A percentile compares a stretch with the other conserved stretches of the same genome.
These are phyloP conservation scores for Pharus latifolius DNA, from an alignment of 176 grass and related monocot species.

Conservation along the genomic window DNA sequence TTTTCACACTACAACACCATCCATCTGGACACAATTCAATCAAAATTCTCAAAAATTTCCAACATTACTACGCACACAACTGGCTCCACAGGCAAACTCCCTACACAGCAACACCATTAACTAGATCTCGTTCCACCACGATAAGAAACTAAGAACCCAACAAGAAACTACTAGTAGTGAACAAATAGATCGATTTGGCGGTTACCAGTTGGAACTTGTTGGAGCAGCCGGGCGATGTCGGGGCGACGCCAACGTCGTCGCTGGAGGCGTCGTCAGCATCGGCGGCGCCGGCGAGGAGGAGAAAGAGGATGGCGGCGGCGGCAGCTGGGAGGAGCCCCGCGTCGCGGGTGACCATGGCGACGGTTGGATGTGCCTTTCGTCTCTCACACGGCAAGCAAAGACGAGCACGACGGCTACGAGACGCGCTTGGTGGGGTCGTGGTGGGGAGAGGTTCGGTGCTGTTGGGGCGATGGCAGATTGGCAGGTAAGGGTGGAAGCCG, in stretches of 20 bases:
- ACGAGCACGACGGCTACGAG: not conserved
- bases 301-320: constrained; percentile 8
- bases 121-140: constrained; percentile 1
- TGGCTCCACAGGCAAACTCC: not conserved
- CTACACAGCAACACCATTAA: not conserved
- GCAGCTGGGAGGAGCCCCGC: not conserved
- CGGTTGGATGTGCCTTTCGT: not conserved
- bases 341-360: constrained; percentile 11
- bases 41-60: not conserved
- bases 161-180: not conserved
- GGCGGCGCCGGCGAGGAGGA: constrained; percentile 26
- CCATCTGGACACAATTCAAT: not conserved
- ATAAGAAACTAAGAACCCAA: not conserved
- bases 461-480: no score
- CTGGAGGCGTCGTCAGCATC: constrained; percentile 62
- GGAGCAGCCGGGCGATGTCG: constrained; percentile 55
- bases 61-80: not conserved
- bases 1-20: not conserved
- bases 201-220: constrained; percentile 96
- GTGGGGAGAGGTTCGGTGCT: no score
- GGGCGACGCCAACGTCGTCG: constrained; percentile 44
- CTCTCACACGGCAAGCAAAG: not conserved
- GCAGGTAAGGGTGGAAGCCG: no score
- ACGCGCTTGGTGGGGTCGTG: no score
- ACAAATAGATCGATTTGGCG: not conserved